A percentile compares a stretch with the other conserved stretches of the same genome.
Evolutionary conservation across 2,329 filamentous ascomycete species (phyloP).

Genomic region (Diaporthe eres): DNA sequence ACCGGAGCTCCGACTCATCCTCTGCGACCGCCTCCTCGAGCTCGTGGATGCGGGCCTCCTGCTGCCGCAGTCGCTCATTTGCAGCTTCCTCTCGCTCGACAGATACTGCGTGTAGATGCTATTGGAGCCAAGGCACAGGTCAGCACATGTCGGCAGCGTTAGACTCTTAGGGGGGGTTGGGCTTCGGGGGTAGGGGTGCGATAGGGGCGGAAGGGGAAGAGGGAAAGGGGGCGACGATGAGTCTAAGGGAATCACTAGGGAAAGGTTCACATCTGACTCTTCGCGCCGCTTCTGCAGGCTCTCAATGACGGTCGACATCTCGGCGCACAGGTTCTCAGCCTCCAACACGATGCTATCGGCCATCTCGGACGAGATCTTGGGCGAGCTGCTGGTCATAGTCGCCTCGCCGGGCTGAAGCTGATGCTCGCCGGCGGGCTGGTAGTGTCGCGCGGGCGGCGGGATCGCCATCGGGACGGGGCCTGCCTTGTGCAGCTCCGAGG

Average conservation of each 20-base stretch:
- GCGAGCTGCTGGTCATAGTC: constrained; percentile 2
- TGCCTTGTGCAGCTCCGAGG: constrained; percentile 27
- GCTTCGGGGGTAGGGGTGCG: no score
- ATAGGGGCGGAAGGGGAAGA: background rate
- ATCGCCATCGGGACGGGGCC: background rate
- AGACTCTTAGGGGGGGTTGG: no score
- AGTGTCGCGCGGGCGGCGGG: background rate
- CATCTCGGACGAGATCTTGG: constrained; percentile 44
- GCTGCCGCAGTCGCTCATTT: constrained; percentile 69
- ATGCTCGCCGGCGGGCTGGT: constrained; percentile 24
- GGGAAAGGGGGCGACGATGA: background rate
- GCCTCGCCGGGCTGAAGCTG: constrained; percentile 37
- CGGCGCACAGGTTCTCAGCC: constrained; percentile 62
- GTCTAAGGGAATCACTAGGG: constrained; percentile 8
- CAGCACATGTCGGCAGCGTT: constrained; percentile 44
- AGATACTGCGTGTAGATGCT: constrained; percentile 75
- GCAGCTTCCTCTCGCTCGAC: constrained; percentile 70
- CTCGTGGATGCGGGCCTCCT: constrained; percentile 71
- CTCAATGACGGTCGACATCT: constrained; percentile 63
- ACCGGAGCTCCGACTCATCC: constrained; percentile 72
- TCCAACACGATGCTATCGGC: constrained; percentile 48
- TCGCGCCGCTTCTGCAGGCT: constrained; percentile 69
- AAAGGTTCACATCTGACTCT: constrained; percentile 65
- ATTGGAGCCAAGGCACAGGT: constrained; percentile 41
- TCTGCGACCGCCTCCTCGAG: constrained; percentile 70